Evolutionary conservation across 805 yeast species (phyloP).

Genomic region (Metschnikowia cubensis): DNA sequence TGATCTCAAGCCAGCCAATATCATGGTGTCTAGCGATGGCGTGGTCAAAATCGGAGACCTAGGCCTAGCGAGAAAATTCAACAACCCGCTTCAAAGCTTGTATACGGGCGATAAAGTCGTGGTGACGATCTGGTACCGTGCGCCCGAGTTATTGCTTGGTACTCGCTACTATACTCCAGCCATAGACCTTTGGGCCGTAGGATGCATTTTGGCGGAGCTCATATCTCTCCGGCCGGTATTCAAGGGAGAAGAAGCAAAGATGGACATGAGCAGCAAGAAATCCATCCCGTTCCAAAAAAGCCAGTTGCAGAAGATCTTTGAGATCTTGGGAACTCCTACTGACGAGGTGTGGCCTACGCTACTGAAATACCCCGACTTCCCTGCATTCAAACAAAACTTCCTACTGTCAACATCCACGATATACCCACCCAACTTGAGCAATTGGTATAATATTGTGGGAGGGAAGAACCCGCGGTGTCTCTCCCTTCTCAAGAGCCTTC

Average conservation of each 20-base stretch:
- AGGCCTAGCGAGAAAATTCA: conserved; percentile 85
- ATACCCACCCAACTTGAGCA: conserved; percentile 65
- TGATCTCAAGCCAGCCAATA: conserved; percentile 95
- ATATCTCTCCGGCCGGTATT: conserved; percentile 87
- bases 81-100: conserved; percentile 78
- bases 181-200: conserved; percentile 93
- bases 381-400: conserved; percentile 43
- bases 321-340: conserved; percentile 89
- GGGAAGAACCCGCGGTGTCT: conserved; percentile 68
- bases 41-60: conserved; percentile 94
- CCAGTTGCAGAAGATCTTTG: conserved; percentile 86
- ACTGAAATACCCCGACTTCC: conserved; percentile 78
- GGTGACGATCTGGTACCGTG: conserved; percentile 95
- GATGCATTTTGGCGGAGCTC: conserved; percentile 90
- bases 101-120: conserved; percentile 94
- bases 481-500: conserved; percentile 55
- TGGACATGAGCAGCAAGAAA: conserved; percentile 76
- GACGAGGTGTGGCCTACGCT: conserved; percentile 75
- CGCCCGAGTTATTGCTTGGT: conserved; percentile 87
- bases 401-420: conserved; percentile 40
- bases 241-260: conserved; percentile 96
- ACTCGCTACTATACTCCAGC: conserved; percentile 92
- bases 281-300: conserved; percentile 91
- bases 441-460: conserved; percentile 85
- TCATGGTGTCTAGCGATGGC: conserved; percentile 89